Percentiles rank a stretch among this genome's conserved stretches.
phyloP scores from a whole-genome alignment of 2,329 filamentous ascomycete genomes.

The Penicillium sp. region DNA sequence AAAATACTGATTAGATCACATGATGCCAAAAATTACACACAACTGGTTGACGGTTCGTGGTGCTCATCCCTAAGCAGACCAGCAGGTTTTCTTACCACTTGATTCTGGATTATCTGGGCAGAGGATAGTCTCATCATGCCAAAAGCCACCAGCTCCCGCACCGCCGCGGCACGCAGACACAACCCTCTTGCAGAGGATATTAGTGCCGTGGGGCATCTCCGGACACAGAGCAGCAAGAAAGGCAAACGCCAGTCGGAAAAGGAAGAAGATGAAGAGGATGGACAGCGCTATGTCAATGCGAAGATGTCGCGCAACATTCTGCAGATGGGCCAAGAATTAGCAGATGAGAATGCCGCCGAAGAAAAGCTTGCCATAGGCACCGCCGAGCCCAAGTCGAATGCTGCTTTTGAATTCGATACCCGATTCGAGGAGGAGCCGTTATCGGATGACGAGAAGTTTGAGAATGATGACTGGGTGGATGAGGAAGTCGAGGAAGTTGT shows the following conservation, averaged over 20 bases:
- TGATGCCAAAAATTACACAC: constrained; percentile 36
- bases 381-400: constrained; percentile 48
- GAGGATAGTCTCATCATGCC: constrained; percentile 56
- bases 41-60: constrained; percentile 14
- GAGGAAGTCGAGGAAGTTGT: constrained; percentile 54
- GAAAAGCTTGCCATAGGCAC: constrained; percentile 32
- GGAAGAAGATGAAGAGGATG: constrained; percentile 56
- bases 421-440: constrained; percentile 58
- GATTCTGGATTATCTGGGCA: not conserved
- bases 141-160: constrained; percentile 61
- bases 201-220: constrained; percentile 61
- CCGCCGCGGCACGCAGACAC: constrained; percentile 62
- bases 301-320: constrained; percentile 85
- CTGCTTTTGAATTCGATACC: constrained; percentile 74
- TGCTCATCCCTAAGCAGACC: not conserved
- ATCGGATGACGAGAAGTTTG: constrained; percentile 50
- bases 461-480: constrained; percentile 65
- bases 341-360: constrained; percentile 68
- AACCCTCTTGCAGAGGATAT: constrained; percentile 90
- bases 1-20: constrained; percentile 28
- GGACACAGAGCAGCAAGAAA: constrained; percentile 68
- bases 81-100: not conserved
- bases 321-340: constrained; percentile 80
- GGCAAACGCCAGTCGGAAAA: constrained; percentile 58
- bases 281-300: constrained; percentile 73